These are phyloP conservation scores for Eimeria falciformis DNA, from an alignment of 169 alveolate genomes.

Conservation along the genomic window DNA sequence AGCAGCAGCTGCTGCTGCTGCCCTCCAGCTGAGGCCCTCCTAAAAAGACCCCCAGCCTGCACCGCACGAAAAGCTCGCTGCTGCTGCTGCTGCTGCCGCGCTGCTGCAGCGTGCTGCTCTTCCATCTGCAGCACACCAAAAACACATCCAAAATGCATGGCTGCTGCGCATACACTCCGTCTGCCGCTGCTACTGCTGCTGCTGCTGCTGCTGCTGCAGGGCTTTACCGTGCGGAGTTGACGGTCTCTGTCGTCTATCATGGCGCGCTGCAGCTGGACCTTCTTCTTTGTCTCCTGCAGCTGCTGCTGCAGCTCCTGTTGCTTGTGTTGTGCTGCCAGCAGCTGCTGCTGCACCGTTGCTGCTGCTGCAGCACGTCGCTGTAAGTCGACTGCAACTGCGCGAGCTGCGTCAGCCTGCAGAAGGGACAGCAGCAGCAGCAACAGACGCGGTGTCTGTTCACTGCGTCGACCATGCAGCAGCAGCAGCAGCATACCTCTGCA, in stretches of 20 bases:
- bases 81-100: slow-evolving; percentile 71
- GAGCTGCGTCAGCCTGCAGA: slow-evolving; percentile 61
- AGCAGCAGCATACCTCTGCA: slow-evolving; percentile 14
- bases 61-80: slow-evolving; percentile 18
- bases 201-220: neutral
- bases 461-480: slow-evolving; percentile 17
- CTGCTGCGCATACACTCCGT: neutral
- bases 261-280: slow-evolving; percentile 52
- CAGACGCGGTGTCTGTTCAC: neutral
- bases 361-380: slow-evolving; percentile 57
- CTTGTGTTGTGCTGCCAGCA: slow-evolving; percentile 31
- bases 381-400: slow-evolving; percentile 43
- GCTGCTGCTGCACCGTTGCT: slow-evolving; percentile 68
- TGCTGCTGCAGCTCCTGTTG: slow-evolving; percentile 61
- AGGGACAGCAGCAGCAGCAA: slow-evolving; percentile 44
- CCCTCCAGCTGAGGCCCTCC: slow-evolving; percentile 34
- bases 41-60: slow-evolving; percentile 16
- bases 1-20: slow-evolving; percentile 47
- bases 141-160: neutral
- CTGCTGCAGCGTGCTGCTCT: slow-evolving; percentile 47
- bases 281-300: slow-evolving; percentile 60
- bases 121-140: slow-evolving; percentile 38
- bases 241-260: slow-evolving; percentile 18
- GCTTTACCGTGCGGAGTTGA: slow-evolving; percentile 21
- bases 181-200: slow-evolving; percentile 23